These are phyloP conservation scores for Aureobasidium melanogenum DNA, from an alignment of 2,329 filamentous ascomycete genomes.

Conservation along the genomic window DNA sequence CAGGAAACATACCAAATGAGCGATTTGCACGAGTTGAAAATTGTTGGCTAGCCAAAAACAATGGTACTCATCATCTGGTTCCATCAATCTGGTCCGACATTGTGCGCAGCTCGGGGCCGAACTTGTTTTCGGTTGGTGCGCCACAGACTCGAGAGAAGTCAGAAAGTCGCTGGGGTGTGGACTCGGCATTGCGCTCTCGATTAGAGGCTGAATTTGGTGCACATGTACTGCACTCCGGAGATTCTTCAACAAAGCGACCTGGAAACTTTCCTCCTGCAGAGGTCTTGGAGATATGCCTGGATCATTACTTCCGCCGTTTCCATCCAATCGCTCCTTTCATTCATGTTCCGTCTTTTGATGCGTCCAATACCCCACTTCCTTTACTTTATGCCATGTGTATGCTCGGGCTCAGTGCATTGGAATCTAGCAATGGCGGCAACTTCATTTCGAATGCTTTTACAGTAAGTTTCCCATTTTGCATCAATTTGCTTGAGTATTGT, in stretches of 20 bases:
- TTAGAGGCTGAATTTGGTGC: conserved; percentile 26
- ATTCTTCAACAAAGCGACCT: conserved; percentile 19
- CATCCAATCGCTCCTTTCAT: conserved; percentile 46
- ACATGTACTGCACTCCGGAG: conserved; percentile 15
- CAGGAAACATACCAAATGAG: conserved; percentile 27
- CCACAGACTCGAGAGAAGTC: conserved; percentile 23
- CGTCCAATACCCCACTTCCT: conserved; percentile 37
- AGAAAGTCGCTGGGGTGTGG: conserved; percentile 29
- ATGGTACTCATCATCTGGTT: conserved; percentile 26
- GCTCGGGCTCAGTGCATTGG: conserved; percentile 43
- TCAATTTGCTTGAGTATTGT: conserved; percentile 8
- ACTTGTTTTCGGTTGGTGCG: conserved; percentile 26
- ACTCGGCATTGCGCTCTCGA: conserved; percentile 32
- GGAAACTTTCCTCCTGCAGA: conserved; percentile 37
- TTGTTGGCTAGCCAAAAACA: conserved; percentile 29
- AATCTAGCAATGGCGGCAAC: conserved; percentile 41
- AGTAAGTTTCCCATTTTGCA: conserved; percentile 17
- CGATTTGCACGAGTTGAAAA: conserved; percentile 31
- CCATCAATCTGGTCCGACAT: conserved; percentile 28
- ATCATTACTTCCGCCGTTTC: conserved; percentile 46
- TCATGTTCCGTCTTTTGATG: conserved; percentile 45
- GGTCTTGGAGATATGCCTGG: conserved; percentile 45
- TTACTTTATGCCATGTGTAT: conserved; percentile 45
- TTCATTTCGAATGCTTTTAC: conserved; percentile 42
- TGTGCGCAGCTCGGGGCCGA: conserved; percentile 23